Evolutionary conservation across 2,329 filamentous ascomycete genomes (phyloP), one percentile per base, ranked within the genome.

Genomic region (Trichoderma sp.): DNA sequence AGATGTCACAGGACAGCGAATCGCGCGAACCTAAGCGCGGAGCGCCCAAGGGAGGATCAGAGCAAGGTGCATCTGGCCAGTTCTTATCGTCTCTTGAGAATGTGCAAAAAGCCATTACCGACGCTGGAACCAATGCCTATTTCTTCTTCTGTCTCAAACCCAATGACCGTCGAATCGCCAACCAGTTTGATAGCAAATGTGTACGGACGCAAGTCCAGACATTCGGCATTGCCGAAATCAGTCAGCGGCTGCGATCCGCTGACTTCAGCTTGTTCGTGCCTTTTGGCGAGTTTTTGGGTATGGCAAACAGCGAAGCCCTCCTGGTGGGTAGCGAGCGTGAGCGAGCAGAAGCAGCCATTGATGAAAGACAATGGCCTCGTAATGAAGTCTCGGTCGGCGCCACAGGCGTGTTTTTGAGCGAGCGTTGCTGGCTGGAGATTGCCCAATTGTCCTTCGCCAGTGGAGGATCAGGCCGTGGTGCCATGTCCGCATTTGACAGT

Each of bases 111-210:
- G 94, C 93, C 2, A 84, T 99, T 56, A 91, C 89, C 2, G 89
- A 92, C 2, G 88, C 91, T 4, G 92, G 94, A 76, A 92, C 94
- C 13, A 99, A 99, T 76, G 88, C 92, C 0, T 99, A 99, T 81
- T 98, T 97, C 75, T 88, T 99, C 56, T 97, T 99, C 81, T 99
- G 96, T 76, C 82, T 99, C 72, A 99, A 99, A 81, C 95, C 96
- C 27, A 99, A 99, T 74, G 96, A 99, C 78, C 88, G 96, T 65
- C 90, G 96, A 61, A 99, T 99, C 73, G 95, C 96, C 71, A 99
- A 99, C 74, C 96, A 99, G 77, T 99, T 98, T 75, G 96, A 99
- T 80, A 97, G 94, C 86, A 98, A 98, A 80, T 99, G 96, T 78
- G 96, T 99, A 27, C 90, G 96, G 4, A 92, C 92, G 13, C 96